phyloP scores from a whole-genome alignment of 306 rosid genomes.

The Senna tora region DNA sequence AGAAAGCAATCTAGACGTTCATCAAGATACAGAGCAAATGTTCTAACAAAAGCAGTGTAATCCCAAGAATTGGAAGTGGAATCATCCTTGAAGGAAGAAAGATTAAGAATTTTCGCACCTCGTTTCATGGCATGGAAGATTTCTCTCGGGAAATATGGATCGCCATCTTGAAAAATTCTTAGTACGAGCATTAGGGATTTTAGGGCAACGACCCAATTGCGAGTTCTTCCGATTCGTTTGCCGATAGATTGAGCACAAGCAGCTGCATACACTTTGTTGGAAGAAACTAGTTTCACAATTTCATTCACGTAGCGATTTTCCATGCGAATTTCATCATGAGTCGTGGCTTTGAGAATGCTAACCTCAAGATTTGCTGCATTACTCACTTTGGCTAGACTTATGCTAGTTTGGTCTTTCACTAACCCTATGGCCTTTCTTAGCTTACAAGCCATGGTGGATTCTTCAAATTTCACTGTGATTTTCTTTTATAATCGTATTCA shows the following conservation, averaged over 20 bases:
- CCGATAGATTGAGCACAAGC: slow-evolving; percentile 69
- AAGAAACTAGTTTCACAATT: slow-evolving; percentile 55
- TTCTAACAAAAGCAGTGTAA: slow-evolving; percentile 66
- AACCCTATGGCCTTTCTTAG: slow-evolving; percentile 83
- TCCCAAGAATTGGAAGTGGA: slow-evolving; percentile 81
- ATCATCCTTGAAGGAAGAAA: slow-evolving; percentile 68
- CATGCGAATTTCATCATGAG: slow-evolving; percentile 68
- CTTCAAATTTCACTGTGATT: slow-evolving; percentile 2
- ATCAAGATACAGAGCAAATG: slow-evolving; percentile 77
- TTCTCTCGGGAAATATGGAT: slow-evolving; percentile 73
- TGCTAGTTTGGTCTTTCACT: slow-evolving; percentile 94
- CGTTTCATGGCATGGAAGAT: slow-evolving; percentile 77
- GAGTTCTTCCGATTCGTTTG: slow-evolving; percentile 62
- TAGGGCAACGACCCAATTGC: slow-evolving; percentile 77
- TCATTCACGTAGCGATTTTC: slow-evolving; percentile 65
- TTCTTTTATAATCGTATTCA: no score
- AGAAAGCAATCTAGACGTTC: slow-evolving; percentile 79
- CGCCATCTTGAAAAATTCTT: slow-evolving; percentile 77
- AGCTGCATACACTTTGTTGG: slow-evolving; percentile 58
- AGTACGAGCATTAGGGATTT: slow-evolving; percentile 81
- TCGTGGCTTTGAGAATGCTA: slow-evolving; percentile 71
- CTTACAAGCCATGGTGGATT: slow-evolving; percentile 75
- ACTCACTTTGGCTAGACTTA: slow-evolving; percentile 84
- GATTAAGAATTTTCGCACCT: slow-evolving; percentile 77
- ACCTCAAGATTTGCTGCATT: slow-evolving; percentile 69